A percentile compares a stretch with the other conserved stretches of the same genome.
Conservation (phyloP, 345 rosid species). For the Sisymbrium irio region DNA sequence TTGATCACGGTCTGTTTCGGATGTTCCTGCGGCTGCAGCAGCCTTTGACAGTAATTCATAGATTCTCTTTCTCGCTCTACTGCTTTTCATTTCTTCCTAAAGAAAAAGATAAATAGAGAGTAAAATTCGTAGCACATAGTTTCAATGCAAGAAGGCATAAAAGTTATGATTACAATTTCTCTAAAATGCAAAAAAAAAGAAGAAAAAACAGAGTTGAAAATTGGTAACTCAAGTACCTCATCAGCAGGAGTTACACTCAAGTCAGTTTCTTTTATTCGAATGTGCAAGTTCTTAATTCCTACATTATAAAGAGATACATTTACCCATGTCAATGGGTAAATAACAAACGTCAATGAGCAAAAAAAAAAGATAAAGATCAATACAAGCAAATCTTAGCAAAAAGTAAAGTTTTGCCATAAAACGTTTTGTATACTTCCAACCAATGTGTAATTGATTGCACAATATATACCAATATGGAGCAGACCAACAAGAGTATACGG, state of each 20-base stretch:
- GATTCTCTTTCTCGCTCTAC: constrained; percentile 65
- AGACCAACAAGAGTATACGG: not conserved
- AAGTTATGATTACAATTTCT: not conserved
- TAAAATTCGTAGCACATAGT: not conserved
- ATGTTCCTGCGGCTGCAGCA: constrained; percentile 39
- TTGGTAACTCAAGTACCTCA: constrained; percentile 49
- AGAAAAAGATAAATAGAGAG: constrained; percentile 17
- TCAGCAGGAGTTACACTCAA: constrained; percentile 59
- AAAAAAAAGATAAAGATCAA: not conserved
- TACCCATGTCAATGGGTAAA: not conserved
- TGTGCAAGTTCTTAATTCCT: constrained; percentile 60
- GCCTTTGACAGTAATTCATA: constrained; percentile 75
- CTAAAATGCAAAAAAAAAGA: not conserved
- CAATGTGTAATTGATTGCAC: not conserved
- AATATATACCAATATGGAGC: not conserved
- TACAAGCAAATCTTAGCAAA: not conserved
- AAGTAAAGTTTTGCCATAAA: not conserved
- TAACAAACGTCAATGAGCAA: not conserved
- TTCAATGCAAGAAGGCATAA: not conserved
- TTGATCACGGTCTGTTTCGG: constrained; percentile 48
- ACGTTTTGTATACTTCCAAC: not conserved
- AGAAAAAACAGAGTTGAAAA: not conserved
- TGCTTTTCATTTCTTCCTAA: constrained; percentile 72
- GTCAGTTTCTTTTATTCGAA: constrained; percentile 56
- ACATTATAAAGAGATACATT: constrained; percentile 19